Conservation (phyloP, 306 rosid genomes). For the Pyrus pyrifolia region DNA sequence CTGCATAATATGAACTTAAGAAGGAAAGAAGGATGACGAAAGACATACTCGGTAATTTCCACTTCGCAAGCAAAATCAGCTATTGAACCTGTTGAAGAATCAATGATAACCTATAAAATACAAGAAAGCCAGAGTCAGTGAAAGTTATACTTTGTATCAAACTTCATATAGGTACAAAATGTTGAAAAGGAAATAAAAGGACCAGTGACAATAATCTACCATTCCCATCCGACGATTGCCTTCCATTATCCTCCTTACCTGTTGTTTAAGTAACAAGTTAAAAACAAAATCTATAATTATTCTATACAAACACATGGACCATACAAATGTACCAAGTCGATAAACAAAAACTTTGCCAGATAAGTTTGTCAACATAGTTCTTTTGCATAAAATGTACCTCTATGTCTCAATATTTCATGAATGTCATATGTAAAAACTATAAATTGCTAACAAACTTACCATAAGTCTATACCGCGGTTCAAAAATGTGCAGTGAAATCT, state of each 20-base stretch:
- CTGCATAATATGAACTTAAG: background rate
- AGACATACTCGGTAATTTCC: constrained; percentile 94
- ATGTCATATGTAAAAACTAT: background rate
- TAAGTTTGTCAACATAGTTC: background rate
- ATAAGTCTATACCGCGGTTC: constrained; percentile 98
- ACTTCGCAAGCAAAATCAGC: constrained; percentile 98
- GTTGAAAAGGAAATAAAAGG: constrained; percentile 17
- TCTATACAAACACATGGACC: background rate
- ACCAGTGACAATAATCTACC: constrained; percentile 52
- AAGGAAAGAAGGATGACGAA: constrained; percentile 12
- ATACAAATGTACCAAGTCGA: background rate
- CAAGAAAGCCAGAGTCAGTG: constrained; percentile 24
- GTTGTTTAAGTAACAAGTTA: constrained; percentile 15
- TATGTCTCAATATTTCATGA: background rate
- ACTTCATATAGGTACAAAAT: constrained; percentile 17
- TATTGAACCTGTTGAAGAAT: constrained; percentile 61
- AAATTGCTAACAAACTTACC: constrained; percentile 51
- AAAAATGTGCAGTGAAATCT: constrained; percentile 85
- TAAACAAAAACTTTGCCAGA: background rate
- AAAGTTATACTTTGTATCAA: constrained; percentile 16
- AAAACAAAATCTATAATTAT: background rate
- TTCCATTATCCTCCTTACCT: constrained; percentile 98
- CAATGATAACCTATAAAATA: constrained; percentile 62
- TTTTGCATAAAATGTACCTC: background rate
- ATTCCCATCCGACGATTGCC: constrained; percentile 99